A percentile compares a stretch with the other conserved stretches of the same genome.
These are phyloP conservation scores for Mycena haematopus DNA, from an alignment of 768 basidiomycete genomes.

Conservation along the genomic window DNA sequence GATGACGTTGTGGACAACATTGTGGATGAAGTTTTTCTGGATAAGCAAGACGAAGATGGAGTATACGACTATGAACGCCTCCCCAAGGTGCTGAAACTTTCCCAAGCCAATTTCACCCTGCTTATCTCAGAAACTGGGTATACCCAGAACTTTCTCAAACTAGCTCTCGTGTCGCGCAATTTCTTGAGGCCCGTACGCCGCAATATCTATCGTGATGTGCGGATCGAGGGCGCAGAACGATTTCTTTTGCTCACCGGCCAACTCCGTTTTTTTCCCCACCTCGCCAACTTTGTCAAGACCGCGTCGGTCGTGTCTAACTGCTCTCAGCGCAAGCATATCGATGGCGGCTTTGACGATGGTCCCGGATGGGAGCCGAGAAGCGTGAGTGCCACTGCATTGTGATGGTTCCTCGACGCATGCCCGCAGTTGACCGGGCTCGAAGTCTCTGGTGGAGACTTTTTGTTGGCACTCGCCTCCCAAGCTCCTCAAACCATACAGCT, in stretches of 20 bases:
- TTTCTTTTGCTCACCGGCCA: conserved; percentile 28
- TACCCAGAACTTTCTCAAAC: conserved; percentile 18
- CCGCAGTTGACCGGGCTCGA: conserved; percentile 19
- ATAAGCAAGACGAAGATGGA: conserved; percentile 18
- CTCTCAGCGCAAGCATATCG: conserved; percentile 12
- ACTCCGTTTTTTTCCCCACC: conserved; percentile 28
- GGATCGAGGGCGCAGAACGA: conserved; percentile 25
- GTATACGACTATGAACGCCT: conserved; percentile 23
- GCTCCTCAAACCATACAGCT: conserved; percentile 13
- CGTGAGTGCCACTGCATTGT: conserved; percentile 21
- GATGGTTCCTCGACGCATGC: conserved; percentile 27
- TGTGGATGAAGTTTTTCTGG: conserved; percentile 23
- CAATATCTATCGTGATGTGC: conserved; percentile 22
- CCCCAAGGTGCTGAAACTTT: conserved; percentile 21
- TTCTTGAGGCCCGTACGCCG: conserved; percentile 28
- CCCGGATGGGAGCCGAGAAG: conserved; percentile 10
- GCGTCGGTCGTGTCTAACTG: conserved; percentile 21
- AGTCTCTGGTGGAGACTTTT: conserved; percentile 18
- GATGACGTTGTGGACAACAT: conserved; percentile 27
- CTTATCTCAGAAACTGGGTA: neutral
- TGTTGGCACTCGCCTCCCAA: conserved; percentile 14
- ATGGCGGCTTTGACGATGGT: neutral
- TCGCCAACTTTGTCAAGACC: conserved; percentile 27
- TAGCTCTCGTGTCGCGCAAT: conserved; percentile 26
- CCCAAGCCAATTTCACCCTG: neutral